Conservation (phyloP, 73 alveolate genomes). For the Paramecium biaurelia region DNA sequence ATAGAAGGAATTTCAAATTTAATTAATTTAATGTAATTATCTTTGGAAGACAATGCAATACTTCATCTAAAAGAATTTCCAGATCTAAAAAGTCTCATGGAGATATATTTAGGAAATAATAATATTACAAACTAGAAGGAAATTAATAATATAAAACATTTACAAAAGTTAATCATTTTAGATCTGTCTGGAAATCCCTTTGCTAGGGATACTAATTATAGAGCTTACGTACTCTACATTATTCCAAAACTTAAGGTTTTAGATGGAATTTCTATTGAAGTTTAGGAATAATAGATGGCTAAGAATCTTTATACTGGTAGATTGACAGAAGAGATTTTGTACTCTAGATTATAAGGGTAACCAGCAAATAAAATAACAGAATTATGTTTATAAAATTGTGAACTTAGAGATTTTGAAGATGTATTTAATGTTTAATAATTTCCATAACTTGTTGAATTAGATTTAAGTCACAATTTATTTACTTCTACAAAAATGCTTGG, state of each 20-base stretch:
- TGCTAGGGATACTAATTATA: slow-evolving; percentile 72
- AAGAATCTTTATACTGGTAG: slow-evolving; percentile 87
- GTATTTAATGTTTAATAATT: slow-evolving; percentile 76
- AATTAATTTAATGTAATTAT: slow-evolving; percentile 78
- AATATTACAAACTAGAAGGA: slow-evolving; percentile 76
- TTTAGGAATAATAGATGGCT: slow-evolving; percentile 74
- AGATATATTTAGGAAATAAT: slow-evolving; percentile 94
- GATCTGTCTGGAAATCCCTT: slow-evolving; percentile 84
- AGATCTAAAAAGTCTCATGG: slow-evolving; percentile 81
- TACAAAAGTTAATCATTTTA: slow-evolving; percentile 79
- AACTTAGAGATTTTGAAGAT: slow-evolving; percentile 82
- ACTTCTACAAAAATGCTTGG: slow-evolving; percentile 80
- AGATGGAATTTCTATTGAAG: slow-evolving; percentile 83
- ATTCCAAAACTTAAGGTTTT: slow-evolving; percentile 81
- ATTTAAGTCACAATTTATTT: slow-evolving; percentile 73
- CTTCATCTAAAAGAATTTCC: slow-evolving; percentile 83
- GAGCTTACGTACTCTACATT: slow-evolving; percentile 78
- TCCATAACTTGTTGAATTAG: slow-evolving; percentile 81
- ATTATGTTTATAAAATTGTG: slow-evolving; percentile 75
- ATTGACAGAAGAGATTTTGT: slow-evolving; percentile 85
- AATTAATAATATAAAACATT: slow-evolving; percentile 67
- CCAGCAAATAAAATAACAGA: slow-evolving; percentile 68
- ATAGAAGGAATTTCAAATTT: slow-evolving; percentile 54
- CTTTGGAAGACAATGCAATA: slow-evolving; percentile 92
- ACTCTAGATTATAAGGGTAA: slow-evolving; percentile 69